Conservation (phyloP, 2,329 filamentous ascomycete species). For the Onygenales sp. region DNA sequence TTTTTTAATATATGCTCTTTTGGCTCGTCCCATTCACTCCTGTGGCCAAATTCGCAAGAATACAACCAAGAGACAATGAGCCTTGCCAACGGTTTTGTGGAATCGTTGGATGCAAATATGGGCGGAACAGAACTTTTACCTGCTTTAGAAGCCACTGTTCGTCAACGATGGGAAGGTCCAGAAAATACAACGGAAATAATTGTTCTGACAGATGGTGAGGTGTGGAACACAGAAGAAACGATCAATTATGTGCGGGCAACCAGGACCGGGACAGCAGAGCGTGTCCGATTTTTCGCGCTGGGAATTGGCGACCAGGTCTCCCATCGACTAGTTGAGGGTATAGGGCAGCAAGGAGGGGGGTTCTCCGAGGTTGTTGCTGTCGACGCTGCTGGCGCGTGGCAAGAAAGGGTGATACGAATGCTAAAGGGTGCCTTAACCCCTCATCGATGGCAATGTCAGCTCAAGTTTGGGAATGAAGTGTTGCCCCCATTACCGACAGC, state of each 20-base stretch:
- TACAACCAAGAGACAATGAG: background rate
- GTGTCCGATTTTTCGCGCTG: too few relatives aligned
- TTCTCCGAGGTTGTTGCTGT: background rate
- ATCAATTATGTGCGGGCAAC: background rate
- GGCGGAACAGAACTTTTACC: conserved; percentile 8
- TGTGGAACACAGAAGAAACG: conserved; percentile 4
- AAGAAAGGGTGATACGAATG: background rate
- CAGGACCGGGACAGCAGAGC: too few relatives aligned
- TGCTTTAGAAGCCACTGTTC: background rate
- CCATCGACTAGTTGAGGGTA: background rate
- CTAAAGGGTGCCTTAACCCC: background rate
- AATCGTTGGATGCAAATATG: background rate
- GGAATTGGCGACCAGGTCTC: background rate
- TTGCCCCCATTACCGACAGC: background rate
- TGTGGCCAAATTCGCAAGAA: conserved; percentile 1
- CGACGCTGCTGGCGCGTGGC: background rate
- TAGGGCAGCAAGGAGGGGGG: background rate
- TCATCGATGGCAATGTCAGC: background rate
- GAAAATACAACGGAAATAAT: background rate
- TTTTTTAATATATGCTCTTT: conserved; percentile 8
- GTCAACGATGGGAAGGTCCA: background rate
- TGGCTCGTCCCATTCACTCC: background rate
- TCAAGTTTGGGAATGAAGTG: background rate
- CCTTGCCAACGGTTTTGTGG: background rate
- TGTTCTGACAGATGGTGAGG: conserved; percentile 7